Base-by-base conservation (phyloP, 805 yeast genomes). In the Yarrowia divulgata region DNA sequence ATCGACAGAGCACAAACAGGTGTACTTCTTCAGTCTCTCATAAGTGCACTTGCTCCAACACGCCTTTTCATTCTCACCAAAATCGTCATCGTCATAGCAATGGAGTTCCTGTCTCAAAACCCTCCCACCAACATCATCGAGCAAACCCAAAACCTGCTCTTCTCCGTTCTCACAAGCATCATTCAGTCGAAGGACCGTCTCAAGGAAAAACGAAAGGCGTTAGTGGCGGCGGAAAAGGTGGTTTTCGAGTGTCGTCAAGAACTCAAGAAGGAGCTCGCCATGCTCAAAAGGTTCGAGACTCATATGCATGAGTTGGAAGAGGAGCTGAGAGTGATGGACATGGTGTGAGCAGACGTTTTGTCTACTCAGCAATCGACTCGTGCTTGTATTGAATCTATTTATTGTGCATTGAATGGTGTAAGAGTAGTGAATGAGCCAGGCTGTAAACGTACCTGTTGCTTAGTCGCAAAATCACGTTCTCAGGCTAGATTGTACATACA, bases 301-400 rank as follows among this genome's bases (percentile, higher is more conserved):
- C 62, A 55, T 14, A 55, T 55, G 62, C 35, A 5, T 3, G 62
- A 55, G 46, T 14, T 55, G 34, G 62, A 55, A 14, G 46, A 40
- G 3, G 46, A 40, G 19, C 8, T 55, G 18, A 37, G 46, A 32
- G 46, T 39, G 19, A 7, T 55, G 62, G 62, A 55, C 5, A 10
- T 55, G 46, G 18, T 55, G 29, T 23, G 29, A 23, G n/a, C n/a
- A n/a, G n/a, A n/a, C n/a, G n/a, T n/a, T n/a, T n/a, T n/a, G n/a
- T n/a, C n/a, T n/a, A n/a, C n/a, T n/a, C n/a, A n/a, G n/a, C n/a
- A n/a, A n/a, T n/a, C n/a, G n/a, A n/a, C 29, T 23, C 29, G 29
- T 23, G 29, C 4, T 23, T 23, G 29, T 23, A 23, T 23, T 23
- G 29, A 23, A 4, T 23, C 29, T 23, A 23, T 23, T 23, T 23